Percentiles rank a stretch among this genome's conserved stretches.
phyloP scores from a whole-genome alignment of 306 rosid species.

The Vachellia collinsii region DNA sequence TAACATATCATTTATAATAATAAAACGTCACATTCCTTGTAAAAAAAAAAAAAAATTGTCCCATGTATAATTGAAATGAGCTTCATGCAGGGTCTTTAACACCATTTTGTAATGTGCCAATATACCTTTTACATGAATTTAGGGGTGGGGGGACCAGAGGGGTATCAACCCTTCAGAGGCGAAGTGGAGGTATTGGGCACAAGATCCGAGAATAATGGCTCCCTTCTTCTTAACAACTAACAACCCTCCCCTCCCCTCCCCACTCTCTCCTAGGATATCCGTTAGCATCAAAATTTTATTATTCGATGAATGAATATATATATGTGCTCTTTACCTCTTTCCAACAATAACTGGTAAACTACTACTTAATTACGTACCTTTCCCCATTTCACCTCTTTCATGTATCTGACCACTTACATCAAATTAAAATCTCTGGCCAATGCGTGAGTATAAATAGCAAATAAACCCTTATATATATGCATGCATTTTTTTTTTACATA shows the following conservation, averaged over 20 bases:
- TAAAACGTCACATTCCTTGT: too few species aligned
- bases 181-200: slow-evolving; percentile 36
- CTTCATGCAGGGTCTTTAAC: too few species aligned
- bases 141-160: not conserved
- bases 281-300: too few species aligned
- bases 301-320: too few species aligned
- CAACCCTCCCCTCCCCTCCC: not conserved
- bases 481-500: not conserved
- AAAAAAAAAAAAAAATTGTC: too few species aligned
- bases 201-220: slow-evolving; percentile 46
- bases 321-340: not conserved
- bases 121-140: too few species aligned
- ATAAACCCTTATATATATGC: not conserved
- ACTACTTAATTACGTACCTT: not conserved
- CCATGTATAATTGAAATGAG: too few species aligned
- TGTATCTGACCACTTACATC: not conserved
- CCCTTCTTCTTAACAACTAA: slow-evolving; percentile 4
- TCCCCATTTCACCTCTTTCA: not conserved
- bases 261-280: not conserved
- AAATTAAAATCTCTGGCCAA: not conserved
- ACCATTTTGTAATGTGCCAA: too few species aligned
- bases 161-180: slow-evolving; percentile 1
- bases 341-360: not conserved
- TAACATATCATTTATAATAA: too few species aligned
- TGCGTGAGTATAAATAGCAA: not conserved